Evolutionary conservation across 208 protist genomes (phyloP).

Genomic region (Leishmania braziliensis): DNA sequence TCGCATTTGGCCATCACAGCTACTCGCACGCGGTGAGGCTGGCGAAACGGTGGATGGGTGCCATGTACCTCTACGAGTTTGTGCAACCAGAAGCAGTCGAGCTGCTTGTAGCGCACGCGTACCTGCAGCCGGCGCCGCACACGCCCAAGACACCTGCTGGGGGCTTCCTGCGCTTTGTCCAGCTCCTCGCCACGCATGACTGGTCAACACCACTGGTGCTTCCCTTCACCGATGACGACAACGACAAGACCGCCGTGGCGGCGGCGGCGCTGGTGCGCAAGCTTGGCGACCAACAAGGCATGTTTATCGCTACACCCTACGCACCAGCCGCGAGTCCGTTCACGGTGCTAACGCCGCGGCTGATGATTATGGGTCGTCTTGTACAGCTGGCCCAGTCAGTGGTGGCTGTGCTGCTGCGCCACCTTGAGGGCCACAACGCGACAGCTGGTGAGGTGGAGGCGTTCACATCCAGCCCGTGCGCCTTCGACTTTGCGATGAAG

Average conservation of each 20-base stretch:
- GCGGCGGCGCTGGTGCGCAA: constrained; percentile 56
- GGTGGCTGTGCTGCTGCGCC: constrained; percentile 46
- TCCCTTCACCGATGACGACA: constrained; percentile 63
- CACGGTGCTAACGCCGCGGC: constrained; percentile 76
- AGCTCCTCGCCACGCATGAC: constrained; percentile 79
- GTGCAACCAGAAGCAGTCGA: constrained; percentile 81
- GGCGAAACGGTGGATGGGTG: constrained; percentile 80
- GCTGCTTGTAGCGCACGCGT: constrained; percentile 82
- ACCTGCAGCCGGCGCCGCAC: constrained; percentile 40
- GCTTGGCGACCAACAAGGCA: constrained; percentile 65
- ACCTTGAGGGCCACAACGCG: constrained; percentile 35
- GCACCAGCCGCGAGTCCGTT: constrained; percentile 76
- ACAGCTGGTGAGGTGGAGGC: constrained; percentile 43
- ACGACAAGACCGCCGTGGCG: constrained; percentile 36
- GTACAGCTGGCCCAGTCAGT: constrained; percentile 74
- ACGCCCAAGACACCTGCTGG: constrained; percentile 61
- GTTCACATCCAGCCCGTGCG: constrained; percentile 52
- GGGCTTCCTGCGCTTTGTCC: constrained; percentile 84
- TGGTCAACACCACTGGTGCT: constrained; percentile 77
- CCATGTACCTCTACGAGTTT: constrained; percentile 83
- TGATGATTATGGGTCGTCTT: constrained; percentile 83
- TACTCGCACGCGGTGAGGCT: constrained; percentile 75
- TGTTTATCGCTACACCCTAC: constrained; percentile 87
- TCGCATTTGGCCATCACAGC: constrained; percentile 77
- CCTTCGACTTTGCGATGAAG: constrained; percentile 74